Conservation (phyloP, 805 yeast species). For the Spathaspora arborariae region DNA sequence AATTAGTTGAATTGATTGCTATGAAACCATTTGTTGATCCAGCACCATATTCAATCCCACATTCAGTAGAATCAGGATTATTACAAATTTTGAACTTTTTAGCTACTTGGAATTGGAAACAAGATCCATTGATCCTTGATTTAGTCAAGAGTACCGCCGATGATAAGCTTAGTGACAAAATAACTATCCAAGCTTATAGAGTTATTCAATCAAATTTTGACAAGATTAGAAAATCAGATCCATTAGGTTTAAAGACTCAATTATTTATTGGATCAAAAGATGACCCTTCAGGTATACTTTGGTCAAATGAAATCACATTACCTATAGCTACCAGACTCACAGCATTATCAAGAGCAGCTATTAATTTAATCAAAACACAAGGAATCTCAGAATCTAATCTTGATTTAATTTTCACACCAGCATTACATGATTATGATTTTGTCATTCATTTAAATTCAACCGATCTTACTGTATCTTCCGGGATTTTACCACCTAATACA, state of each 20-base stretch:
- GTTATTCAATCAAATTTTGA: conserved; percentile 60
- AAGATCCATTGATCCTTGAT: conserved; percentile 78
- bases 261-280: conserved; percentile 78
- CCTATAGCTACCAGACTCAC: conserved; percentile 88
- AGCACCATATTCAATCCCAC: conserved; percentile 79
- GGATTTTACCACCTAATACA: conserved; percentile 49
- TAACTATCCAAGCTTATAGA: conserved; percentile 61
- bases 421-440: conserved; percentile 80
- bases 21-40: conserved; percentile 83
- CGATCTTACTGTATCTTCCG: conserved; percentile 43
- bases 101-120: conserved; percentile 92
- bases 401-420: conserved; percentile 70
- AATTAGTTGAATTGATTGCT: conserved; percentile 77
- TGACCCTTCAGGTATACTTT: conserved; percentile 82
- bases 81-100: conserved; percentile 66
- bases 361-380: conserved; percentile 46
- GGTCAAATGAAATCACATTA: conserved; percentile 61
- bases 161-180: conserved; percentile 52
- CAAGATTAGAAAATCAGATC: conserved; percentile 72
- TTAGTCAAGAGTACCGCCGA: conserved; percentile 45
- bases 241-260: conserved; percentile 74
- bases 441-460: conserved; percentile 55
- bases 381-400: conserved; percentile 40
- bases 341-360: conserved; percentile 76
- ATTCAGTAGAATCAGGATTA: conserved; percentile 77